phyloP scores from a whole-genome alignment of 495 filamentous ascomycete species.

The Xylaria palmicola region DNA sequence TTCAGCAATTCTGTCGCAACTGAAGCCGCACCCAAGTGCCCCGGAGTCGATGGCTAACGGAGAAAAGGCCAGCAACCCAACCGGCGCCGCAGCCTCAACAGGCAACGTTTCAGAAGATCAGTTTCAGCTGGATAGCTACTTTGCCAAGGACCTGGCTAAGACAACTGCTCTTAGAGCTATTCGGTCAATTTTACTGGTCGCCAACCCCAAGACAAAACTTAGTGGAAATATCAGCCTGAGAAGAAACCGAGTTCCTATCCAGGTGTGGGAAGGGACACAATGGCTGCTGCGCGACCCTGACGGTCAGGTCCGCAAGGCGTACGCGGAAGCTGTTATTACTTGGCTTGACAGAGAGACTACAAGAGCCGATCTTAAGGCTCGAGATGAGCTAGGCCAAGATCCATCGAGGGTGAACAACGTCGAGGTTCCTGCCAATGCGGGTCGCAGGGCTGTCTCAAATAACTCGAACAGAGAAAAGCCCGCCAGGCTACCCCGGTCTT shows the following conservation, averaged over 20 bases:
- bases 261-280: conserved; percentile 89
- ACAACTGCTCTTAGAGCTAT: conserved; percentile 75
- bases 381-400: conserved; percentile 51
- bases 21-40: conserved; percentile 60
- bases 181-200: conserved; percentile 75
- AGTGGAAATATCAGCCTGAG: conserved; percentile 61
- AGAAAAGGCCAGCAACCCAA: conserved; percentile 41
- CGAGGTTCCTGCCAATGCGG: conserved; percentile 35
- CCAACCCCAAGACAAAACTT: conserved; percentile 62
- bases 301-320: conserved; percentile 73
- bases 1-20: conserved; percentile 67
- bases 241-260: conserved; percentile 69
- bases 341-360: conserved; percentile 82
- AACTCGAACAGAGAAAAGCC: conserved; percentile 60
- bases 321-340: conserved; percentile 74
- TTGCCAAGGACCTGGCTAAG: conserved; percentile 71
- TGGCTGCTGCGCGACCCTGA: conserved; percentile 81
- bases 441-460: conserved; percentile 68
- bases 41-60: conserved; percentile 37
- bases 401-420: conserved; percentile 38
- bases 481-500: conserved; percentile 54
- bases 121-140: conserved; percentile 57
- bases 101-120: conserved; percentile 36
- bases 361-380: conserved; percentile 59
- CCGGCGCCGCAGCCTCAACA: conserved; percentile 27